A percentile compares a stretch with the other conserved stretches of the same genome.
phyloP scores from a whole-genome alignment of 768 basidiomycete species.

The Termitomyces sp. region DNA sequence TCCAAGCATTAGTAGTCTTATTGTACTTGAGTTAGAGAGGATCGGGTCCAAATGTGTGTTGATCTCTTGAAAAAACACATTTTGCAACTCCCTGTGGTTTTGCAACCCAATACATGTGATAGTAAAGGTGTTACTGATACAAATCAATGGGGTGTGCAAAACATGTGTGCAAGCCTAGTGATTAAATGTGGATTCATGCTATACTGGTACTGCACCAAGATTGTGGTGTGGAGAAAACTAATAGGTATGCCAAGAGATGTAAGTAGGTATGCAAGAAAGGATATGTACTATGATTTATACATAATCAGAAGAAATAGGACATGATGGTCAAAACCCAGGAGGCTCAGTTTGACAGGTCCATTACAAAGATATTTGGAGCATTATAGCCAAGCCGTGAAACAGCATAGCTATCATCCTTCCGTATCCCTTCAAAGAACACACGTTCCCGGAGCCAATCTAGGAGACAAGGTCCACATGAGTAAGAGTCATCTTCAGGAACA shows the following conservation, averaged over 20 bases:
- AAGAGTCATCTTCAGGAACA: neutral
- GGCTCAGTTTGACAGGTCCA: slow-evolving; percentile 53
- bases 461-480: neutral
- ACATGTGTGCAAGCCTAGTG: neutral
- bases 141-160: neutral
- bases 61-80: too few relatives aligned
- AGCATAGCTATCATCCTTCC: slow-evolving; percentile 57
- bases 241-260: neutral
- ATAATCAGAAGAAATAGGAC: too few relatives aligned
- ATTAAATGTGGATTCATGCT: neutral
- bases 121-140: neutral
- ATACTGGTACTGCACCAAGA: neutral
- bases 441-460: slow-evolving; percentile 78
- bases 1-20: too few relatives aligned
- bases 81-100: too few relatives aligned
- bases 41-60: too few relatives aligned
- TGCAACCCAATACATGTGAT: too few relatives aligned
- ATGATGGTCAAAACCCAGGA: neutral
- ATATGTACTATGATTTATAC: neutral
- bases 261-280: neutral
- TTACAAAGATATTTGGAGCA: slow-evolving; percentile 77
- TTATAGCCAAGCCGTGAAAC: slow-evolving; percentile 63
- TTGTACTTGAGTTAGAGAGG: too few relatives aligned
- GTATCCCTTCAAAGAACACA: slow-evolving; percentile 64
- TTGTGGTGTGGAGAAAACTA: neutral